Base-by-base conservation (phyloP, 1,139 yeast species). In the Suhomyces panamericanus region DNA sequence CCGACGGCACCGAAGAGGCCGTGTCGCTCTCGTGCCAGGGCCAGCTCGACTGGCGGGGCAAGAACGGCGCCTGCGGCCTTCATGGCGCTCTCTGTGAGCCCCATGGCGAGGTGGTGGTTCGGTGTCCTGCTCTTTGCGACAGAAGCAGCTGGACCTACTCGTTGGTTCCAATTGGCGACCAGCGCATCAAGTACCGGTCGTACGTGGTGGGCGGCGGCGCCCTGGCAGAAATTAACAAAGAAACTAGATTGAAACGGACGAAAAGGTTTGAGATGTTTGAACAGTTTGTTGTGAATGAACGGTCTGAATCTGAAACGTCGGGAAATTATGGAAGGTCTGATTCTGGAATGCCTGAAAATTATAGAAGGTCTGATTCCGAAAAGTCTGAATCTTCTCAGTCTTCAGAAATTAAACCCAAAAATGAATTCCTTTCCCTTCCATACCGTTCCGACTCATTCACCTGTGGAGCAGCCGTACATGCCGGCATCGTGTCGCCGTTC, bases 111-210 rank as follows among this genome's bases (percentile, higher is more conserved):
- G 84, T 83, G 35, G 71, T 85, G 16, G 63, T 91, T 56, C 73
- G 90, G 53, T 91, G 98, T 63, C 96, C 97, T 0, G 96, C 97
- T 0, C 70, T 90, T 32, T 91, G 98, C 65, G 88, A 83, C 52
- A 69, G 86, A 37, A 87, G 81, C 29, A 83, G 91, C 35, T 81
- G 87, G 83, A 79, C 89, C 0, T 90, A 83, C 62, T 81, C 93
- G 1, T 79, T 84, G n/a, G 70, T 83, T 7, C 83, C 93, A 0
- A 87, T 89, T 0, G 97, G 96, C 0, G 76, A 74, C 47, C 71
- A 80, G 44, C 66, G 80, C 50, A 70, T 87, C 31, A 86, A 87
- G 55, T 87, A 91, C 57, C 64, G 83, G 43, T 87, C 89, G 1
- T 87, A 74, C 57, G 80, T 83, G 32, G 77, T 91, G 34, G 97